Evolutionary conservation across 2,329 filamentous ascomycete species (phyloP).

Genomic region (Ceratocystis destructans): DNA sequence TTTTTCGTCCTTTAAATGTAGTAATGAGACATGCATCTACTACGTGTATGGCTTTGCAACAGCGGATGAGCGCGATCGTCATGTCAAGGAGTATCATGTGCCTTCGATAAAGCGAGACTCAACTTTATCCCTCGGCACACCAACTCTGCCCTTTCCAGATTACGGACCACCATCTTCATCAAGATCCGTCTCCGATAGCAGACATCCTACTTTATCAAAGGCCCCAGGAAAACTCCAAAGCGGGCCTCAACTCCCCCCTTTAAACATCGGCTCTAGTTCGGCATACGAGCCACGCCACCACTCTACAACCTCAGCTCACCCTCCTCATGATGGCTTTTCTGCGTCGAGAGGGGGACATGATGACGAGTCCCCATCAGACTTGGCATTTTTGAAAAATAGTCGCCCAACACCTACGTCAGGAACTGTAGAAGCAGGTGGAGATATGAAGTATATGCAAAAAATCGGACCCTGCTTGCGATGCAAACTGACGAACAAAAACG

Average conservation of each 20-base stretch:
- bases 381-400: not conserved
- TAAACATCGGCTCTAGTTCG: not conserved
- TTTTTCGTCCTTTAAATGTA: constrained; percentile 37
- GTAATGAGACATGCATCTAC: constrained; percentile 40
- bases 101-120: constrained; percentile 31
- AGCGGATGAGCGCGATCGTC: constrained; percentile 38
- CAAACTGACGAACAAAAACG: constrained; percentile 16
- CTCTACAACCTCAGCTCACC: not conserved
- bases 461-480: constrained; percentile 16
- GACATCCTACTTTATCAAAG: not conserved
- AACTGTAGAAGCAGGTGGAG: not conserved
- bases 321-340: not conserved
- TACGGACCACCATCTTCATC: constrained; percentile 1
- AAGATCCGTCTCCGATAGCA: not conserved
- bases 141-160: constrained; percentile 26
- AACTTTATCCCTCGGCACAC: constrained; percentile 29
- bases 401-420: not conserved
- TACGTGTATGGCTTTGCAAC: constrained; percentile 45
- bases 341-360: not conserved
- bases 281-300: not conserved
- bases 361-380: constrained; percentile 18
- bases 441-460: constrained; percentile 4
- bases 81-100: constrained; percentile 34
- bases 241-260: constrained; percentile 5
- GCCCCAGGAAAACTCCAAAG: not conserved